Base-by-base conservation (phyloP, 805 yeast genomes). In the Saccharomycopsis schoenii region DNA sequence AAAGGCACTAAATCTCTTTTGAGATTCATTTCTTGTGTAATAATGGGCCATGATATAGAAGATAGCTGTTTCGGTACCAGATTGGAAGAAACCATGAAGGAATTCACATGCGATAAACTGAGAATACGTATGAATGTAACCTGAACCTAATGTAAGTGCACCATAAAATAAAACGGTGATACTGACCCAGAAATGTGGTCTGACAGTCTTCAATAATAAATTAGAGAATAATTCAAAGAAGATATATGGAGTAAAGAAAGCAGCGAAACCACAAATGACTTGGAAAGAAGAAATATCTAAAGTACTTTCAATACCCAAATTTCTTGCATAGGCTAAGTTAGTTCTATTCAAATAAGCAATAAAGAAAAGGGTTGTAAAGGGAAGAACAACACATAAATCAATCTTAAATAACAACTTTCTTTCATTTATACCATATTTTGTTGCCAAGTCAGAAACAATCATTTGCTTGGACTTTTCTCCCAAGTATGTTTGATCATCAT, bases 41-140 rank as follows among this genome's bases (percentile, higher is more conserved):
- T 84, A 86, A 71, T 83, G 82, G 39, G 88, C 77, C 67, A 86
- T 74, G 61, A 86, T 76, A 70, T 86, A 87, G 70, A 86, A 87
- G 65, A 87, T 82, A 29, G 89, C 86, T 0, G 92, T 91, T 74
- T 86, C 86, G 66, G 86, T 80, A 39, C 89, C 86, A 34, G 88
- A 80, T 72, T 86, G 92, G 62, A 83, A 79, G 42, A 83, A 68
- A 63, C 93, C 93, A 21, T 87, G 76, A 50, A 87, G 74, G 62
- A 85, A 78, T 60, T 92, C 80, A 59, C 87, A 81, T 10, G 81
- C 83, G 56, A 83, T 76, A 43, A 86, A 75, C n/a, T 80, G 83
- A 52, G 83, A 83, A 66, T 77, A 86, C 67, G 76, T 83, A 42
- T 76, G 74, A 55, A 80, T 84, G 65, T 80, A 83, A 0, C 89